Conservation (phyloP, 2,329 filamentous ascomycete genomes). For the Curvularia hawaiiensis region DNA sequence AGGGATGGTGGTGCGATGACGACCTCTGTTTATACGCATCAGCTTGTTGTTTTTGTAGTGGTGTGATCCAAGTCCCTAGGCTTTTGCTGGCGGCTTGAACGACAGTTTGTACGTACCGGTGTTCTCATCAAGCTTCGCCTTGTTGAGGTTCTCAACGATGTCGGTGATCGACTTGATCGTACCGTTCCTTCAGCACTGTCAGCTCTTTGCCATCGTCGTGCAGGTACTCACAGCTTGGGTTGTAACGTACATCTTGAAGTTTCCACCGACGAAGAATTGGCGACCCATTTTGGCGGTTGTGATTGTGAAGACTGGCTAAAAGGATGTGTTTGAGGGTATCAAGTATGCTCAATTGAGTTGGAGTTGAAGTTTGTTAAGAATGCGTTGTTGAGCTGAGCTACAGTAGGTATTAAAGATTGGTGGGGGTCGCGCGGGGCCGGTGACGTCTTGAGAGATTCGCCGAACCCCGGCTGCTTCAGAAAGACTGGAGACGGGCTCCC, state of each 20-base stretch:
- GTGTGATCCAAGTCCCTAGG: background rate
- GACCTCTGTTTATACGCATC: conserved; percentile 68
- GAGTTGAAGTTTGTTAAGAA: conserved; percentile 15
- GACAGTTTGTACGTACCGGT: conserved; percentile 60
- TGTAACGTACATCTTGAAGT: conserved; percentile 90
- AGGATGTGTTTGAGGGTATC: conserved; percentile 15
- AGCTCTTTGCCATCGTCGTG: conserved; percentile 16
- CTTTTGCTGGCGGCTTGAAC: background rate
- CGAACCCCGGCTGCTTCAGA: conserved; percentile 36
- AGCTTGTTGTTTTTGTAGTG: conserved; percentile 8
- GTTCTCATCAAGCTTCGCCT: conserved; percentile 77
- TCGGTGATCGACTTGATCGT: conserved; percentile 85
- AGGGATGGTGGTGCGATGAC: conserved; percentile 90
- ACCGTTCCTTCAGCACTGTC: conserved; percentile 75
- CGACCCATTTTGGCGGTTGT: conserved; percentile 77
- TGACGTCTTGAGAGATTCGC: conserved; percentile 34
- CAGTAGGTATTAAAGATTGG: conserved; percentile 23
- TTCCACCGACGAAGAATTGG: conserved; percentile 97
- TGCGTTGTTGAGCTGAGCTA: conserved; percentile 39
- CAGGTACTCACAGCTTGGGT: conserved; percentile 31
- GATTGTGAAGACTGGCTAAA: conserved; percentile 8
- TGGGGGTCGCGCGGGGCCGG: conserved; percentile 29
- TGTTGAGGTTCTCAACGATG: conserved; percentile 89
- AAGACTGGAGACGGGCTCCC: conserved; percentile 34
- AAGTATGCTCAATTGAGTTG: conserved; percentile 10